A percentile compares a stretch with the other conserved stretches of the same genome.
Conservation (phyloP, 371 early-diverging fungal genomes). For the Dichotomocladium elegans region DNA sequence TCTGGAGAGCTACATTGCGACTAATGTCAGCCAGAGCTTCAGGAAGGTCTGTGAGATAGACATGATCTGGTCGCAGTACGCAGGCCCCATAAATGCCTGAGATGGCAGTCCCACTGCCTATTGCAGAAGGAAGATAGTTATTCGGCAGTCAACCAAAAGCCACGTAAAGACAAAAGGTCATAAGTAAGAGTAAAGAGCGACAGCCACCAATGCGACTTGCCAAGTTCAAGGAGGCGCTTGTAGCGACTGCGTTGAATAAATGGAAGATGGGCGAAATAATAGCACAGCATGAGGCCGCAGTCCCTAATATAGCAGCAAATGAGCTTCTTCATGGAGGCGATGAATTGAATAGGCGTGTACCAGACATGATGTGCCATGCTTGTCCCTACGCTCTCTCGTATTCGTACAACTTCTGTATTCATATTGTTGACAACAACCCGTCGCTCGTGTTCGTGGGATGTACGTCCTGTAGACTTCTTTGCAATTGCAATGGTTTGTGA, state of each 20-base stretch:
- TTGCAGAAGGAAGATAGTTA: too few relatives aligned
- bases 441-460: constrained; percentile 4
- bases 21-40: constrained; percentile 33
- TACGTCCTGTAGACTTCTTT: not conserved
- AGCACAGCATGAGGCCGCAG: constrained; percentile 37
- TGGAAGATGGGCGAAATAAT: constrained; percentile 12
- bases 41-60: constrained; percentile 38
- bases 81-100: constrained; percentile 38
- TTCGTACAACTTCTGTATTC: constrained; percentile 7
- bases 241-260: not conserved
- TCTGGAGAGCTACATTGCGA: constrained; percentile 19
- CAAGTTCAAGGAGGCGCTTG: constrained; percentile 24
- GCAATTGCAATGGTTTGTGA: constrained; percentile 19
- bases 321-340: not conserved
- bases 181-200: too few relatives aligned
- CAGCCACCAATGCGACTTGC: too few relatives aligned
- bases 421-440: constrained; percentile 27
- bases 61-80: constrained; percentile 14
- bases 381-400: constrained; percentile 35
- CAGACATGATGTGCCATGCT: constrained; percentile 48
- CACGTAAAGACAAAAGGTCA: too few relatives aligned
- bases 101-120: constrained; percentile 47
- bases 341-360: not conserved
- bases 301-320: constrained; percentile 36
- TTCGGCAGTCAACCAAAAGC: too few relatives aligned